A percentile compares a stretch with the other conserved stretches of the same genome.
These are phyloP conservation scores for Ustilago nuda DNA, from an alignment of 1,284 basidiomycete genomes.

Conservation along the genomic window DNA sequence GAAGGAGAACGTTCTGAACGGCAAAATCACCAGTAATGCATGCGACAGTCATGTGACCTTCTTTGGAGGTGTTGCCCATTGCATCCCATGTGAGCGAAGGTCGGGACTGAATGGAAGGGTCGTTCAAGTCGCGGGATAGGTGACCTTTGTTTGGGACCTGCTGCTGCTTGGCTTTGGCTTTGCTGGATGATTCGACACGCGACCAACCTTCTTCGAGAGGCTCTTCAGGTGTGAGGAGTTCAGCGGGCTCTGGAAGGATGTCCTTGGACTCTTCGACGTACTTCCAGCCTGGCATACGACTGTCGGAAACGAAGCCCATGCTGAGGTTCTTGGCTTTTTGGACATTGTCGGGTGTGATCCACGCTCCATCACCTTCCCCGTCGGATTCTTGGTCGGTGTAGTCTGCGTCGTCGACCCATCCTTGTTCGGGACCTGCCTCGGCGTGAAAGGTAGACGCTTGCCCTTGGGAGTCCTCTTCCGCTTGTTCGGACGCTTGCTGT, in stretches of 20 bases:
- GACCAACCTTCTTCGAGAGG: conserved; percentile 49
- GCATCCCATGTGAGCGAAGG: conserved; percentile 40
- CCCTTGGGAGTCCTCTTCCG: conserved; percentile 41
- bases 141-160: conserved; percentile 68
- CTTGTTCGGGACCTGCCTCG: conserved; percentile 23
- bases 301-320: conserved; percentile 74
- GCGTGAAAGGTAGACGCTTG: conserved; percentile 7
- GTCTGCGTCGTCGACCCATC: conserved; percentile 70
- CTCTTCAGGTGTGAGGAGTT: conserved; percentile 34
- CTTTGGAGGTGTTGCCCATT: conserved; percentile 72
- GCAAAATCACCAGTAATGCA: conserved; percentile 95
- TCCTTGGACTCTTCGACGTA: conserved; percentile 36
- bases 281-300: conserved; percentile 46
- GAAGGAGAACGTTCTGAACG: conserved; percentile 96
- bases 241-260: conserved; percentile 25
- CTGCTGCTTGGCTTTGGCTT: conserved; percentile 23
- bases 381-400: conserved; percentile 82
- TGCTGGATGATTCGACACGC: conserved; percentile 40
- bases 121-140: conserved; percentile 70
- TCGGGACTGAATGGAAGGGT: conserved; percentile 43
- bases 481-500: conserved; percentile 11
- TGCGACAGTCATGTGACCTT: conserved; percentile 70
- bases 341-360: conserved; percentile 95
- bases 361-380: conserved; percentile 74
- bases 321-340: conserved; percentile 87